These are phyloP conservation scores for Protostelium mycophagum DNA, from an alignment of 78 protist genomes.

Conservation along the genomic window DNA sequence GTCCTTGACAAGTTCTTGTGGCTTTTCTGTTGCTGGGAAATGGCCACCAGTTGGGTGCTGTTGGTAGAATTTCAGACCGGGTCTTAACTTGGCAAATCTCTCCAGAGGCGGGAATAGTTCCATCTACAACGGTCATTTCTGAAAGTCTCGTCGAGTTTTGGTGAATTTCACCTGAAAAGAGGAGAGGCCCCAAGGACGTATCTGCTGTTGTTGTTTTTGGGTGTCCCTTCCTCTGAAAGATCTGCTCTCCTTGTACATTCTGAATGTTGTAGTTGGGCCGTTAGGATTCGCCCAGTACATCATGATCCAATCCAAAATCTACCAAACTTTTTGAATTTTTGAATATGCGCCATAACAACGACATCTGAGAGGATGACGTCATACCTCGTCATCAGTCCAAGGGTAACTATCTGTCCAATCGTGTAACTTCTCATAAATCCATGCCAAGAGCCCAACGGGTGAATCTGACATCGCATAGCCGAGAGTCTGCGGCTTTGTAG, in stretches of 20 bases:
- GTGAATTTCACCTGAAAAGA: neutral
- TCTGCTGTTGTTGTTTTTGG: no score
- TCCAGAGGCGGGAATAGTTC: neutral
- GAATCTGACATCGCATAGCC: constrained; percentile 3
- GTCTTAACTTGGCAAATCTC: neutral
- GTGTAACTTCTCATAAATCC: constrained; percentile 4
- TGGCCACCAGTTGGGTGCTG: neutral
- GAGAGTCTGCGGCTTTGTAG: neutral
- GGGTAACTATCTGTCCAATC: constrained; percentile 5
- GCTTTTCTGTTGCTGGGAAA: neutral
- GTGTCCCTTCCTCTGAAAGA: no score
- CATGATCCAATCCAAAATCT: neutral
- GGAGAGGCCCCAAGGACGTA: neutral
- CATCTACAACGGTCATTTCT: neutral
- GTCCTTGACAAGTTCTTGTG: neutral
- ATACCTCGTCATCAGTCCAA: neutral
- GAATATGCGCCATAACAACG: no score
- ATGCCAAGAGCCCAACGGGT: constrained; percentile 5
- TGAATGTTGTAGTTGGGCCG: neutral
- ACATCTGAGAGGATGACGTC: neutral
- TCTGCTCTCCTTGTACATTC: neutral
- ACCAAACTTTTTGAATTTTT: no score
- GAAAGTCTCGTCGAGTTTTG: neutral
- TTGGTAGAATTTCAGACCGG: neutral
- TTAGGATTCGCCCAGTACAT: neutral